phyloP scores from a whole-genome alignment of 306 rosid genomes.

The Leucaena leucocephala region DNA sequence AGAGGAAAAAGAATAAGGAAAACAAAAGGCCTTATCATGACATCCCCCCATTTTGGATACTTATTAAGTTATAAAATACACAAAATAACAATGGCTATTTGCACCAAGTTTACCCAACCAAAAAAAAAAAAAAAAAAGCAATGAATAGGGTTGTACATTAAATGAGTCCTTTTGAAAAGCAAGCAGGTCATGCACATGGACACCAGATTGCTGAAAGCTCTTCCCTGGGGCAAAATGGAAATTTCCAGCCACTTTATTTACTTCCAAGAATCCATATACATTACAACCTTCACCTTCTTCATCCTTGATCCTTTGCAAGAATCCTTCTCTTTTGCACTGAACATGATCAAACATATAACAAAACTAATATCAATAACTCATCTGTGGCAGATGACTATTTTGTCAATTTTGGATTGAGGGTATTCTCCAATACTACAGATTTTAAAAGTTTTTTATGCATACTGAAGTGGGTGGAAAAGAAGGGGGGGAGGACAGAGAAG shows the following conservation, averaged over 20 bases:
- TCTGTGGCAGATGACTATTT: conserved; percentile 17
- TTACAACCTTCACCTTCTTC: conserved; percentile 99
- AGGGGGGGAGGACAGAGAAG: not conserved
- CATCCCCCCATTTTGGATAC: conserved; percentile 3
- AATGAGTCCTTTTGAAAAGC: conserved; percentile 96
- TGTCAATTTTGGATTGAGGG: not conserved
- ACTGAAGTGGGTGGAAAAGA: no score
- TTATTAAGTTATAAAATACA: conserved; percentile 15
- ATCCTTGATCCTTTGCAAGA: conserved; percentile 89
- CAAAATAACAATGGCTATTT: not conserved
- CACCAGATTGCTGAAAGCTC: conserved; percentile 96
- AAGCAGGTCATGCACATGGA: conserved; percentile 85
- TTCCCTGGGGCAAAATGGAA: conserved; percentile 99
- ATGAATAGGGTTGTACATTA: conserved; percentile 67
- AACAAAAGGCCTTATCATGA: not conserved
- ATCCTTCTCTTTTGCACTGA: conserved; percentile 99
- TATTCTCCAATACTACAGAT: conserved; percentile 7
- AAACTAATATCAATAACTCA: conserved; percentile 19
- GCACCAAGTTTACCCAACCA: not conserved
- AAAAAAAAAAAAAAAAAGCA: conserved; percentile 2
- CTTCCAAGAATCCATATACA: conserved; percentile 91
- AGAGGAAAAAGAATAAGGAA: conserved; percentile 1
- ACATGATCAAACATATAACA: conserved; percentile 24
- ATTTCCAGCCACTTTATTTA: conserved; percentile 97
- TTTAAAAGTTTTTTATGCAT: not conserved